These are phyloP conservation scores for Pseudocercospora macadamiae DNA, from an alignment of 2,329 filamentous ascomycete species.

Conservation along the genomic window DNA sequence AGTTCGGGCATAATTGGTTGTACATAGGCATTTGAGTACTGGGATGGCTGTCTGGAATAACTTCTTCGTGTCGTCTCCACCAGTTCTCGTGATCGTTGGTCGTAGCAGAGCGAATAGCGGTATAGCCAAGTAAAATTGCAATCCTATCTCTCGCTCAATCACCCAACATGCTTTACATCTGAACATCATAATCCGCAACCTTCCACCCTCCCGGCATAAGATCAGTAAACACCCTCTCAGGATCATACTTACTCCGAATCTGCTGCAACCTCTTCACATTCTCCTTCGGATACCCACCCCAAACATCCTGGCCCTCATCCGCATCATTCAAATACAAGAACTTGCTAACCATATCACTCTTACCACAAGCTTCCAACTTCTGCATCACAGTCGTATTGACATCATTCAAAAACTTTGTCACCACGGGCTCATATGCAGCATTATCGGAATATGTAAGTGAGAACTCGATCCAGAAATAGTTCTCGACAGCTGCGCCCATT, in stretches of 20 bases:
- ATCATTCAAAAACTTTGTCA: not conserved
- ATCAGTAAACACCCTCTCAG: conserved; percentile 1
- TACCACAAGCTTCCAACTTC: not conserved
- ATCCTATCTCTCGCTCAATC: too few species aligned
- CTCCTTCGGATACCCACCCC: conserved; percentile 9
- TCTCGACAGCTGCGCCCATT: not conserved
- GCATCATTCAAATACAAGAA: conserved; percentile 10
- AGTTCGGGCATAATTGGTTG: too few species aligned
- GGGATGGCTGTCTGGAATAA: too few species aligned
- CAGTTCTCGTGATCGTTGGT: too few species aligned
- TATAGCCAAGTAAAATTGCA: too few species aligned
- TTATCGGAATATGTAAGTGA: not conserved
- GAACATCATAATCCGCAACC: not conserved
- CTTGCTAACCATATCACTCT: not conserved
- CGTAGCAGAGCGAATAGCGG: too few species aligned
- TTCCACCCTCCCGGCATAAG: conserved; percentile 7
- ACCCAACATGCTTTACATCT: not conserved
- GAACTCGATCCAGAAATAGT: conserved; percentile 8
- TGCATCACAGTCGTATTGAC: not conserved
- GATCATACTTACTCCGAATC: conserved; percentile 4
- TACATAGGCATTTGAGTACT: too few species aligned
- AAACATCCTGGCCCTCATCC: conserved; percentile 6
- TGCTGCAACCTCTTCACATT: conserved; percentile 6
- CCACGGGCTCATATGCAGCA: not conserved
- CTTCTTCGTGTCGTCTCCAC: too few species aligned